A percentile compares a stretch with the other conserved stretches of the same genome.
These are phyloP conservation scores for Capronia americana DNA, from an alignment of 2,329 filamentous ascomycete species.

Conservation along the genomic window DNA sequence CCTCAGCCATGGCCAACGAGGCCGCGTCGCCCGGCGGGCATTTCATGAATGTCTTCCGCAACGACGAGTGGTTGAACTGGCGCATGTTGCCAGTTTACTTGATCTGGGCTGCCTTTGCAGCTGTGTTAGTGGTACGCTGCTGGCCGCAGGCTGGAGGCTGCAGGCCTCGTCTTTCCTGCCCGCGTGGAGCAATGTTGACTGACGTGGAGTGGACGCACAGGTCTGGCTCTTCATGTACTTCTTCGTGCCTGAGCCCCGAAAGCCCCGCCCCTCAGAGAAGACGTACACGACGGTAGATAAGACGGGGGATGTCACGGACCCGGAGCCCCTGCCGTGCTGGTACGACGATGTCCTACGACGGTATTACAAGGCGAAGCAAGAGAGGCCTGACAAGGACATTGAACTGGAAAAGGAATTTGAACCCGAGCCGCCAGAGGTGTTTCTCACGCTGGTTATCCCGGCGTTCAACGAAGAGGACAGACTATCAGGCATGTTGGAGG, in stretches of 20 bases:
- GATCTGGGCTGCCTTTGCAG: constrained; percentile 36
- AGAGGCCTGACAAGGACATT: constrained; percentile 41
- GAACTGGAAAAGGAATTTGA: constrained; percentile 46
- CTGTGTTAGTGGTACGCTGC: constrained; percentile 32
- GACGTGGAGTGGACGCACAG: constrained; percentile 47
- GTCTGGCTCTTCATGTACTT: constrained; percentile 72
- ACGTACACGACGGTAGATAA: constrained; percentile 77
- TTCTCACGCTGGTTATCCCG: constrained; percentile 89
- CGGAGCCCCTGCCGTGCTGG: constrained; percentile 79
- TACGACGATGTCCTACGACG: constrained; percentile 74
- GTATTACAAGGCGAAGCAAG: constrained; percentile 53
- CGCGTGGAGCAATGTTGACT: constrained; percentile 1
- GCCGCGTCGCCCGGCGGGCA: constrained; percentile 24
- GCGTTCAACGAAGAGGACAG: constrained; percentile 94
- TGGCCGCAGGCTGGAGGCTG: not conserved
- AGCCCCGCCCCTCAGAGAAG: constrained; percentile 78
- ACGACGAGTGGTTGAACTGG: constrained; percentile 29
- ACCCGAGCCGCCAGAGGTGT: constrained; percentile 78
- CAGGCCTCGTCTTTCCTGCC: not conserved
- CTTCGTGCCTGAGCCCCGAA: constrained; percentile 80
- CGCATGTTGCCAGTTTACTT: constrained; percentile 38
- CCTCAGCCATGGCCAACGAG: constrained; percentile 1
- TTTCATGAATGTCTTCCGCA: constrained; percentile 30
- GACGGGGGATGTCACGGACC: constrained; percentile 63
- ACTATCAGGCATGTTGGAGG: constrained; percentile 82